Conservation (phyloP, 2,329 filamentous ascomycete species). For the Monilinia vaccinii-corymbosi region DNA sequence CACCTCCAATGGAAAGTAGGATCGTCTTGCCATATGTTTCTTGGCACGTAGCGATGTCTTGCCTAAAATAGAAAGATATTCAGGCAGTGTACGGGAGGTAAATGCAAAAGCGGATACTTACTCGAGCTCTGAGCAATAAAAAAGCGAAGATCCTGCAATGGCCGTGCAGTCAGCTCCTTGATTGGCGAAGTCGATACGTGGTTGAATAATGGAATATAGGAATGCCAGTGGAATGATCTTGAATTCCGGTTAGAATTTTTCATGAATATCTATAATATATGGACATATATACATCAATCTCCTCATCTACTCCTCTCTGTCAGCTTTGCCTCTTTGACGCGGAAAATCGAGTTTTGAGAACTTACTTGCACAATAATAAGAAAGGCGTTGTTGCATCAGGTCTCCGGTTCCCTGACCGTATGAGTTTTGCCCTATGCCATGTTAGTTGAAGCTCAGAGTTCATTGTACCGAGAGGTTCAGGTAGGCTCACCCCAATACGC, state of each 20-base stretch:
- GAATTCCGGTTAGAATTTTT: constrained; percentile 12
- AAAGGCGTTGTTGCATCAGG: constrained; percentile 44
- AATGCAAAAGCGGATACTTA: constrained; percentile 31
- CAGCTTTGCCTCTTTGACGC: constrained; percentile 5
- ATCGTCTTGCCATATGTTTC: constrained; percentile 56
- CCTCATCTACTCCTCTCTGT: constrained; percentile 30
- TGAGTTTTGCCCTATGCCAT: constrained; percentile 48
- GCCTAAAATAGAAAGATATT: constrained; percentile 14
- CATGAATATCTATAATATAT: not conserved
- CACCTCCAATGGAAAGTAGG: constrained; percentile 62
- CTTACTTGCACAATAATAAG: constrained; percentile 50
- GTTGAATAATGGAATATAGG: constrained; percentile 44
- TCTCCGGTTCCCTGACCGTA: constrained; percentile 36
- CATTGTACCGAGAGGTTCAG: not conserved
- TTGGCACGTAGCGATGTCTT: constrained; percentile 53
- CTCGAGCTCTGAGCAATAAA: constrained; percentile 57
- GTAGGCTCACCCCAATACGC: constrained; percentile 53
- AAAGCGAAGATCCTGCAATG: constrained; percentile 48
- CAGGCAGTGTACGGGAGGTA: not conserved
- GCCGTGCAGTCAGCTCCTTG: constrained; percentile 50
- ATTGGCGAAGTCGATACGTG: constrained; percentile 55
- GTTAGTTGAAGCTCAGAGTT: constrained; percentile 6
- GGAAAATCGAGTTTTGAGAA: constrained; percentile 7
- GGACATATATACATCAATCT: constrained; percentile 36
- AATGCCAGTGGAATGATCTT: constrained; percentile 58